Evolutionary conservation across 306 rosid species (phyloP).

Genomic region (Purshia tridentata): DNA sequence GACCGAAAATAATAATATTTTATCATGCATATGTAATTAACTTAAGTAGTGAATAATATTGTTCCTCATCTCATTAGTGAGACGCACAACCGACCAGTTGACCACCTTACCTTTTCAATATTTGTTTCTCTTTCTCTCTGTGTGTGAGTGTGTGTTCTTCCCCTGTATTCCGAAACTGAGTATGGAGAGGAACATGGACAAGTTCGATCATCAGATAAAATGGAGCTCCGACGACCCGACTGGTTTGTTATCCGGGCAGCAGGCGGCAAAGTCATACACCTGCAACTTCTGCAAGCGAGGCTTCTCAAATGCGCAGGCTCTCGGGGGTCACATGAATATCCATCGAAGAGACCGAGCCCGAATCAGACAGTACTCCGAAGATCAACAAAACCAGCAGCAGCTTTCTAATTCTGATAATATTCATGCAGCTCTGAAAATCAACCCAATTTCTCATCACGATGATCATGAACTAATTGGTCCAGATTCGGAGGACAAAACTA

Average conservation of each 20-base stretch:
- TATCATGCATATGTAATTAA: constrained; percentile 3
- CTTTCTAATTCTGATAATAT: too few relatives aligned
- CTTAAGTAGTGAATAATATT: background rate
- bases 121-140: too few relatives aligned
- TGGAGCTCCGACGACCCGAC: constrained; percentile 45
- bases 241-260: constrained; percentile 22
- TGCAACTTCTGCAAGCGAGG: constrained; percentile 70
- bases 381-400: constrained; percentile 19
- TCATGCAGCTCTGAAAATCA: constrained; percentile 14
- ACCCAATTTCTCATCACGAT: constrained; percentile 16
- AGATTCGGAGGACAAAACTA: background rate
- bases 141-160: background rate
- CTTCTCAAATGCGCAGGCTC: constrained; percentile 78
- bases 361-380: constrained; percentile 56
- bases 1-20: background rate
- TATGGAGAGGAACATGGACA: constrained; percentile 6
- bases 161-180: background rate
- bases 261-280: constrained; percentile 41
- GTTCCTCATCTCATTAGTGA: background rate
- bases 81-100: background rate
- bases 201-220: constrained; percentile 34
- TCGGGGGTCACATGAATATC: constrained; percentile 84
- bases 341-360: constrained; percentile 72
- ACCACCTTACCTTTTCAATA: background rate
- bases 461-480: background rate